Evolutionary conservation across 2,329 filamentous ascomycete genomes (phyloP), one percentile per base, ranked within the genome.

Genomic region (Fusarium bactridioides): DNA sequence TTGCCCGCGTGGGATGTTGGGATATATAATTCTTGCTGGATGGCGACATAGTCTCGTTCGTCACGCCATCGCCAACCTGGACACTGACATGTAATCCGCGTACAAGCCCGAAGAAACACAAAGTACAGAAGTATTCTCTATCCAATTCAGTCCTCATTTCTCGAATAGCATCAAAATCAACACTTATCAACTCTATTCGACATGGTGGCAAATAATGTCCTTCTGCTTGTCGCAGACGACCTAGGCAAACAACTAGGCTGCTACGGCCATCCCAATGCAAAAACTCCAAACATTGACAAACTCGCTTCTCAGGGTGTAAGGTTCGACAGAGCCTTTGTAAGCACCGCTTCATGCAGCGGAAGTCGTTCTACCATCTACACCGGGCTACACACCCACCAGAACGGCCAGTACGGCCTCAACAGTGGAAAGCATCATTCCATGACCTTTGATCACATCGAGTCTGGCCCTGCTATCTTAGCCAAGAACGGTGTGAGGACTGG

Each of bases 281-380:
- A 56, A 44, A 44, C 53, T 16, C 53, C 53, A 16, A 44, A 56
- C 8, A 56, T 56, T 2, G 38, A 56, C 2, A 25, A 56, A 4
- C 27, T 56, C 11, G 38, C 53, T 12, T 56, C 38, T 7, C 25
- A 25, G 16, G 53, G 53, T 12, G 53, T 44, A 2, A 25, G 27
- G 4, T 41, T 59, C 4, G 51, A 43, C 19, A 54, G 56, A 48
- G 69, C 63, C 1, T 86, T 85, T 68, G 80, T 82, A 16, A 83
- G 80, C 67, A 85, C 83, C 6, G 85, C 85, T 0, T 87, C 84
- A 0, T 87, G 85, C 75, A 85, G 83, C 61, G 83, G 81, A 37
- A 85, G 82, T 69, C 81, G 84, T 10, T 83, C 84, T 0, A 82
- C 82, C 21, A 82, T 87, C 25, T 87, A 86, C 73, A 86, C 84